Evolutionary conservation across 2,329 filamentous ascomycete genomes (phyloP).

Genomic region (Aspergillus glaucus): DNA sequence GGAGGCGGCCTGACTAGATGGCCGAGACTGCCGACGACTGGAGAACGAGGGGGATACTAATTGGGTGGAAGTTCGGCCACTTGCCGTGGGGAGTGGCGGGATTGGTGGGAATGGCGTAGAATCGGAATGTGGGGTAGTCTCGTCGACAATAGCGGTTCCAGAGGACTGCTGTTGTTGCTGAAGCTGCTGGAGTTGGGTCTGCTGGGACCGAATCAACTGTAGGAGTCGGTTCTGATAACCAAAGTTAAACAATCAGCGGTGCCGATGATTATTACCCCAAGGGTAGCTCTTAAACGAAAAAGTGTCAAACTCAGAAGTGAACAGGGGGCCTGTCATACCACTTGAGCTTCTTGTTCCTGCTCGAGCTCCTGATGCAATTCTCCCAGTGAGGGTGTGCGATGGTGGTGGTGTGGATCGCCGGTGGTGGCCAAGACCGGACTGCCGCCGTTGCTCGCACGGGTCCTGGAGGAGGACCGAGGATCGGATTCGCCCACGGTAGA

Average conservation of each 20-base stretch:
- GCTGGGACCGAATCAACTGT: conserved; percentile 44
- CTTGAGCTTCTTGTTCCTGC: conserved; percentile 48
- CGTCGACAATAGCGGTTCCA: conserved; percentile 35
- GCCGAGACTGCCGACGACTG: conserved; percentile 28
- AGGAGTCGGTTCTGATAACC: conserved; percentile 42
- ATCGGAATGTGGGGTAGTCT: conserved; percentile 36
- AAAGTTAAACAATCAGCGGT: conserved; percentile 3
- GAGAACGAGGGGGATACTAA: conserved; percentile 26
- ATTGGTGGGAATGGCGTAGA: conserved; percentile 33
- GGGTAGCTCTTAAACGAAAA: background rate
- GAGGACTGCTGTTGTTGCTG: conserved; percentile 28
- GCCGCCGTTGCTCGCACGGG: conserved; percentile 34
- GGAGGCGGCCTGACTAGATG: conserved; percentile 32
- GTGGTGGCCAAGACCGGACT: conserved; percentile 32
- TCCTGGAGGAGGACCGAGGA: conserved; percentile 36
- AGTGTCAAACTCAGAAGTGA: background rate
- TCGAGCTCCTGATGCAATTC: conserved; percentile 47
- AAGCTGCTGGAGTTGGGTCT: conserved; percentile 38
- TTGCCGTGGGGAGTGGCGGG: conserved; percentile 19
- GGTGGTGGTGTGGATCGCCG: conserved; percentile 44
- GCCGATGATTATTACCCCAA: background rate
- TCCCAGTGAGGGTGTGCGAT: conserved; percentile 43
- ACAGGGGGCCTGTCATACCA: conserved; percentile 26
- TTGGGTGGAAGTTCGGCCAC: conserved; percentile 28
- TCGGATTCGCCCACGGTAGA: conserved; percentile 36